Evolutionary conservation across 2,329 filamentous ascomycete species (phyloP).

Genomic region (Hymenoscyphus fraxineus): DNA sequence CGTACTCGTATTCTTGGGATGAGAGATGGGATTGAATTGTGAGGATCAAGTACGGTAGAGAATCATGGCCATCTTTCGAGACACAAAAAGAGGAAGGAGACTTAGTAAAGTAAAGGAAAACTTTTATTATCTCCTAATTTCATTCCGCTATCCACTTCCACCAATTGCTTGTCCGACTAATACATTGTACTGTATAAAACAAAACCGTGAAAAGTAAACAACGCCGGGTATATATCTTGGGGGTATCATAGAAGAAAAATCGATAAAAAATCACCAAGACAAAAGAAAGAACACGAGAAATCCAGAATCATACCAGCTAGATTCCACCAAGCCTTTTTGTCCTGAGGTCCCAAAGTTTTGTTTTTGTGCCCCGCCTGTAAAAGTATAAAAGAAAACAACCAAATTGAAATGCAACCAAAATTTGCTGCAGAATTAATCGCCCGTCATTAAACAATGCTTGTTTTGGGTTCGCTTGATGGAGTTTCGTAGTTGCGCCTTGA

Average conservation of each 20-base stretch:
- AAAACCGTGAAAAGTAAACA: conserved; percentile 9
- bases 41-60: not conserved
- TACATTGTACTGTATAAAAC: not conserved
- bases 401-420: not conserved
- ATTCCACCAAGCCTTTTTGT: conserved; percentile 7
- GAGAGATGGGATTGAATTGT: too few species aligned
- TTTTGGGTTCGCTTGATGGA: conserved; percentile 8
- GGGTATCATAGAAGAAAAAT: conserved; percentile 27
- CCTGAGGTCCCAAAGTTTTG: conserved; percentile 30
- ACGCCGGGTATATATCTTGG: conserved; percentile 24
- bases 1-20: too few species aligned
- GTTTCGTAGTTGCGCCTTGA: conserved; percentile 15
- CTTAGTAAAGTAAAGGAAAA: not conserved
- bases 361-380: conserved; percentile 13
- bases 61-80: not conserved
- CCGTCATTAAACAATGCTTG: conserved; percentile 16
- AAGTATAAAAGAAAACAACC: conserved; percentile 4
- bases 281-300: conserved; percentile 9
- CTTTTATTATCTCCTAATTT: not conserved
- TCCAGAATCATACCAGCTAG: conserved; percentile 32
- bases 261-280: conserved; percentile 28
- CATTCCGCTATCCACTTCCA: not conserved
- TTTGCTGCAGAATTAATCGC: conserved; percentile 10
- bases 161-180: not conserved
- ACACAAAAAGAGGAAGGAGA: not conserved